Base-by-base conservation (phyloP, 2,329 filamentous ascomycete species). In the Parastagonospora avenae region DNA sequence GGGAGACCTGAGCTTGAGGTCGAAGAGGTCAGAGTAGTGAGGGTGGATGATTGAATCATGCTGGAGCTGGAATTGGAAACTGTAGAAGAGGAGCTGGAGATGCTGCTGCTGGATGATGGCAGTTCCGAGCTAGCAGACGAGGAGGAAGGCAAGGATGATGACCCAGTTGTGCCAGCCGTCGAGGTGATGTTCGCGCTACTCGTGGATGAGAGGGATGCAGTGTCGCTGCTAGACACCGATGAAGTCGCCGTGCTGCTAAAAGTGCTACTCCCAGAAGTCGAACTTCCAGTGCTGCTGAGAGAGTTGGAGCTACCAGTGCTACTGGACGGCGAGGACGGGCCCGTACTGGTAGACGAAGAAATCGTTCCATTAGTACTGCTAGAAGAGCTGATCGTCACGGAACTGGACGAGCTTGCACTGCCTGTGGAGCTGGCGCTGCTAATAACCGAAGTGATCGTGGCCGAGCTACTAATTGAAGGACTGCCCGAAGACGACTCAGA, bases 1-100 rank as follows among this genome's bases (percentile, higher is more conserved):
- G 50, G 30, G 5, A 37, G 42, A 14, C 41, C 48, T 15, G 42
- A 19, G 4, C 43, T 52, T 10, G 52, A 39, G 36, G 32, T 50
- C n/a, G 35, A 40, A 2, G 46, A 31, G 12, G 35, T 40, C 7
- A 27, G 30, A 8, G 48, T 44, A 41, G 10, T 48, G 35, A 43
- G 40, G 2, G 24, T 15, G 2, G 37, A 46, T 7, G 48, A 46
- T 16, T 15, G n/a, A 32, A 8, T 19, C 9, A 19, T 10, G 37
- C 10, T 36, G 11, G 42, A 19, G 24, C 14, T 35, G 10, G 42
- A 30, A 12, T 31, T 42, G 31, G 42, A 41, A 37, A 35, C 46
- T n/a, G 31, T 27, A 28, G 42, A 36, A 7, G 32, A 30, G 27
- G 32, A 30, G 27, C 39, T 30, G 8, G 31, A 44, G 32, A n/a